Evolutionary conservation across 1,284 basidiomycete genomes (phyloP).

Genomic region (Trametes polyzona): DNA sequence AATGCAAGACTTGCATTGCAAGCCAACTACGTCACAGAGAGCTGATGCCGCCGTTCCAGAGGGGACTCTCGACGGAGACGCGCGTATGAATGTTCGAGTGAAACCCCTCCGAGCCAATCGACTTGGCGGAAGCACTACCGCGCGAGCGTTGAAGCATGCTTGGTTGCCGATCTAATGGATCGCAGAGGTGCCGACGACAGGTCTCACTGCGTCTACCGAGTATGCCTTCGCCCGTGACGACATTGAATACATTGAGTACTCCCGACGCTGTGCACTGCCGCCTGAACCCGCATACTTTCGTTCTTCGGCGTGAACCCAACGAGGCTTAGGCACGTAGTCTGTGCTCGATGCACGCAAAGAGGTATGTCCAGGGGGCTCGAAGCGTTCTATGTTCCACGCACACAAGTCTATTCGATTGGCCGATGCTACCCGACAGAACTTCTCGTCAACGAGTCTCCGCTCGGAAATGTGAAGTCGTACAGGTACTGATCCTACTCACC

Average conservation of each 20-base stretch:
- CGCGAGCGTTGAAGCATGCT: neutral
- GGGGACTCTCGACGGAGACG: neutral
- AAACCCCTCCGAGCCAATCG: neutral
- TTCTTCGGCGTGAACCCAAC: no score
- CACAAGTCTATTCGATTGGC: no score
- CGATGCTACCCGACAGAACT: no score
- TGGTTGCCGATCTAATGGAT: neutral
- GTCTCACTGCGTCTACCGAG: neutral
- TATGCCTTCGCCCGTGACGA: neutral
- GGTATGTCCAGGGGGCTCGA: no score
- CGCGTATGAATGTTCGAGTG: neutral
- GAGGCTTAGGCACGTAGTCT: no score
- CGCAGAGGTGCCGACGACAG: neutral
- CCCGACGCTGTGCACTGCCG: no score
- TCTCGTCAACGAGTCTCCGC: no score
- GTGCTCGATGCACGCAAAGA: no score
- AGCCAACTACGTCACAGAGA: neutral
- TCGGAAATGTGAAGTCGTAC: no score
- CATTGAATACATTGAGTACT: neutral
- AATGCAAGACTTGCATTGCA: neutral
- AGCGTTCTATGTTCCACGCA: no score
- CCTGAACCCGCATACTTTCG: no score
- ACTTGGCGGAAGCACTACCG: neutral
- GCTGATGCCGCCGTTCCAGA: neutral
- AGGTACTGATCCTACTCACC: no score